Base-by-base conservation (phyloP, 2,329 filamentous ascomycete genomes). In the Metarhizium guizhouense region DNA sequence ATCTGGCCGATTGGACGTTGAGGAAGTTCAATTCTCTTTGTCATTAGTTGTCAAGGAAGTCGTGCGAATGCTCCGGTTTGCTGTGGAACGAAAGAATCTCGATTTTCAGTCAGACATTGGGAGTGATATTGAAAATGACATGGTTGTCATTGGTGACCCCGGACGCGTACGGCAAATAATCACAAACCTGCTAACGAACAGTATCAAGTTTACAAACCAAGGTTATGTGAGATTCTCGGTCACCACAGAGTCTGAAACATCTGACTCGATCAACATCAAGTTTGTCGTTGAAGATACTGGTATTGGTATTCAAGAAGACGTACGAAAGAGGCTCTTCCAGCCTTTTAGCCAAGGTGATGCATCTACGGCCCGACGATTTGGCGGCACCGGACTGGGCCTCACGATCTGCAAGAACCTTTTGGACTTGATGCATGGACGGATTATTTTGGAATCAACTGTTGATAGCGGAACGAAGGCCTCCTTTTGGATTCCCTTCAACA, bases 91-190 rank as follows among this genome's bases (percentile, higher is more conserved):
- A 36, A 90, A 95, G 65, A 87, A 88, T 47, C 75, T 96, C 4
- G 83, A 82, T 8, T 92, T 91, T 64, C 76, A 81, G 43, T 83
- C 80, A 32, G 80, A 86, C 49, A 81, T 90, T 53, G 78, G 83
- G 6, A 73, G 77, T 1, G 80, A 84, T 47, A 80, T 88, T 7
- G 79, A 81, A 52, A 77, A 78, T 36, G 83, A 90, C 62, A 74
- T 94, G 55, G 85, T 91, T 50, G 89, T 96, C 3, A 84, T 95
- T 64, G 91, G 92, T 14, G 91, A 96, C 64, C 90, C 90, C 8
- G 89, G 90, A 11, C 81, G 90, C 40, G 76, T 95, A 36, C 83
- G 91, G 51, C 91, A 95, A 64, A 92, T 95, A 58, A 80, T 93
- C 43, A 90, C 86, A 2, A 93, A 92, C 63, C 73, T 93, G 2